Evolutionary conservation across 495 filamentous ascomycete genomes (phyloP).

Genomic region (Penicillium cosmopolitanum): DNA sequence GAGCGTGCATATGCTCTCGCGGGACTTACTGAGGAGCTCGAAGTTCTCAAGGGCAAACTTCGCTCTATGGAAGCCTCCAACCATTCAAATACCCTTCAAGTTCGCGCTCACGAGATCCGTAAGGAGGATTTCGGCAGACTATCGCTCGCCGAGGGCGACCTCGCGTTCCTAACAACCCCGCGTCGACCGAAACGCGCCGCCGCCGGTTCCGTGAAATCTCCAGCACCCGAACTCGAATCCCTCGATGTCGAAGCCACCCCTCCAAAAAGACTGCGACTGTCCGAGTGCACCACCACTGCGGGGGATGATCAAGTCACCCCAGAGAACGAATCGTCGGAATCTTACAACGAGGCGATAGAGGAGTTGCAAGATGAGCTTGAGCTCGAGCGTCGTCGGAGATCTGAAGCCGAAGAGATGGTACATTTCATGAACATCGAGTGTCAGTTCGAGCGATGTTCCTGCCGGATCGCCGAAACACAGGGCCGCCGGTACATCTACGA

Average conservation of each 20-base stretch:
- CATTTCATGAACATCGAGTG: conserved; percentile 87
- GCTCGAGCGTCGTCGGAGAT: conserved; percentile 66
- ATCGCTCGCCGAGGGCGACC: conserved; percentile 42
- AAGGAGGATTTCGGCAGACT: conserved; percentile 33
- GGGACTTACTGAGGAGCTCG: conserved; percentile 74
- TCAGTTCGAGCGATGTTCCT: conserved; percentile 71
- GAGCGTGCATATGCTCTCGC: conserved; percentile 72
- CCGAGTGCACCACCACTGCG: conserved; percentile 45
- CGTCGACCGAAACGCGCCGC: conserved; percentile 58
- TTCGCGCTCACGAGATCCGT: conserved; percentile 34
- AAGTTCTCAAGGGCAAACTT: conserved; percentile 63
- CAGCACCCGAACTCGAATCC: conserved; percentile 50
- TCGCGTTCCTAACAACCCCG: conserved; percentile 37
- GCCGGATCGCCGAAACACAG: conserved; percentile 56
- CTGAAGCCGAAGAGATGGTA: conserved; percentile 70
- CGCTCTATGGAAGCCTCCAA: conserved; percentile 68
- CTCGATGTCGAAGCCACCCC: conserved; percentile 58
- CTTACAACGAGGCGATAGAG: conserved; percentile 55
- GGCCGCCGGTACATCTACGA: conserved; percentile 58
- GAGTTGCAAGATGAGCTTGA: conserved; percentile 64
- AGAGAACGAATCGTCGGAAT: conserved; percentile 30
- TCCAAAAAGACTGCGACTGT: conserved; percentile 66
- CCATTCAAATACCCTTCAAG: conserved; percentile 35
- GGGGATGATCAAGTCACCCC: conserved; percentile 42
- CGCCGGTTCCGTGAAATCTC: conserved; percentile 58